Evolutionary conservation across 2,329 filamentous ascomycete genomes (phyloP).

Genomic region (Shiraia sp.): DNA sequence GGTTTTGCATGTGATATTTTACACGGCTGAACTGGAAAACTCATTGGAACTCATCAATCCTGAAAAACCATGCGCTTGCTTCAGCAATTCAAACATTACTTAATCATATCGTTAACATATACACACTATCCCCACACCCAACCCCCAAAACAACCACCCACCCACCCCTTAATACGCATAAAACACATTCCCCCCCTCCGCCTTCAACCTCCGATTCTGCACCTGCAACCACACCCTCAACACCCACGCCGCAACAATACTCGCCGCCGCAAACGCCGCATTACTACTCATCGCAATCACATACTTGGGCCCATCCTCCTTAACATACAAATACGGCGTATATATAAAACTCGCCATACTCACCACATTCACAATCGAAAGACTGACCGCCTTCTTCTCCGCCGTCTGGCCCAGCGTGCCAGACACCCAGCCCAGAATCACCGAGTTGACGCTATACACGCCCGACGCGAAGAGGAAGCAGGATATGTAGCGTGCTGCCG

Average conservation of each 20-base stretch:
- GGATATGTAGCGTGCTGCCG: slow-evolving; percentile 34
- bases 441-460: slow-evolving; percentile 28
- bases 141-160: too few relatives aligned
- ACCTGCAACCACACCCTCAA: slow-evolving; percentile 15
- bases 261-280: slow-evolving; percentile 19
- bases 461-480: slow-evolving; percentile 33
- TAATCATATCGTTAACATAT: too few relatives aligned
- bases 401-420: slow-evolving; percentile 47
- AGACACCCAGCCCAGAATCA: slow-evolving; percentile 48
- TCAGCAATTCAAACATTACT: too few relatives aligned
- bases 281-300: slow-evolving; percentile 26
- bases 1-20: too few relatives aligned
- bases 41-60: too few relatives aligned
- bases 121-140: too few relatives aligned
- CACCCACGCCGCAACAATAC: slow-evolving; percentile 17
- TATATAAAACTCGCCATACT: slow-evolving; percentile 48
- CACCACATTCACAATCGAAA: slow-evolving; percentile 50
- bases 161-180: slow-evolving; percentile 24
- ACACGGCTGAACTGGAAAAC: too few relatives aligned
- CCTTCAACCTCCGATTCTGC: slow-evolving; percentile 13
- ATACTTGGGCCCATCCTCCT: slow-evolving; percentile 26
- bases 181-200: slow-evolving; percentile 12
- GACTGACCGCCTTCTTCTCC: slow-evolving; percentile 49
- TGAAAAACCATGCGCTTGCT: too few relatives aligned
- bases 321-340: slow-evolving; percentile 47